A percentile compares a stretch with the other conserved stretches of the same genome.
phyloP scores from a whole-genome alignment of 2,329 filamentous ascomycete genomes.

The Fusarium dlaminii region DNA sequence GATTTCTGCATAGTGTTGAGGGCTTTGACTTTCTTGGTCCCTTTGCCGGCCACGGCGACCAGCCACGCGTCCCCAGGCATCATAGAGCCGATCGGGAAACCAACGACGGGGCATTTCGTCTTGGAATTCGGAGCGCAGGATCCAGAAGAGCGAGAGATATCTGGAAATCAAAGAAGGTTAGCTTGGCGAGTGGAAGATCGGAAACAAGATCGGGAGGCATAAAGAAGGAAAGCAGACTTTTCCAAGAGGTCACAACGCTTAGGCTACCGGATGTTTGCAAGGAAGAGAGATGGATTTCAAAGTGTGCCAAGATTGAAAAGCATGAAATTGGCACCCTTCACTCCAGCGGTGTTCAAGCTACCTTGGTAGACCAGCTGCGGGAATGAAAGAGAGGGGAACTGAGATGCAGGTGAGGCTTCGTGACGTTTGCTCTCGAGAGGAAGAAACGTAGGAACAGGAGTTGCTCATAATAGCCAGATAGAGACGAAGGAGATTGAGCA shows the following conservation, averaged over 20 bases:
- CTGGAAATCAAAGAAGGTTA: not conserved
- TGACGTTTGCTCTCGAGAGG: not conserved
- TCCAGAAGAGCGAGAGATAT: not conserved
- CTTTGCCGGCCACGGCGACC: not conserved
- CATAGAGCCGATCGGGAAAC: not conserved
- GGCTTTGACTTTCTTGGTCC: not conserved
- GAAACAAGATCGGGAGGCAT: not conserved
- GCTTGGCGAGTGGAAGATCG: not conserved
- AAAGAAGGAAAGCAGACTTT: not conserved
- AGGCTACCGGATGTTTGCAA: not conserved
- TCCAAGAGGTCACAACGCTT: not conserved
- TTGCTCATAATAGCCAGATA: not conserved
- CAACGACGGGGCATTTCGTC: not conserved
- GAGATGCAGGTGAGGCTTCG: not conserved
- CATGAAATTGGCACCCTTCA: no score
- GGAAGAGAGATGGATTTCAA: not conserved
- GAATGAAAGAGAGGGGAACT: not conserved
- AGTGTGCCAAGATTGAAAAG: not conserved
- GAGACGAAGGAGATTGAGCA: not conserved
- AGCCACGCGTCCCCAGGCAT: not conserved
- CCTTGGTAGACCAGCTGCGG: no score
- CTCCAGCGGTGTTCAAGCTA: not conserved
- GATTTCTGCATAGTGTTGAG: not conserved
- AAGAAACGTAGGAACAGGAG: not conserved
- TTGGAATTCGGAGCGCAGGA: not conserved